Evolutionary conservation across 208 protist genomes (phyloP).

Genomic region (Porcisia deanei): DNA sequence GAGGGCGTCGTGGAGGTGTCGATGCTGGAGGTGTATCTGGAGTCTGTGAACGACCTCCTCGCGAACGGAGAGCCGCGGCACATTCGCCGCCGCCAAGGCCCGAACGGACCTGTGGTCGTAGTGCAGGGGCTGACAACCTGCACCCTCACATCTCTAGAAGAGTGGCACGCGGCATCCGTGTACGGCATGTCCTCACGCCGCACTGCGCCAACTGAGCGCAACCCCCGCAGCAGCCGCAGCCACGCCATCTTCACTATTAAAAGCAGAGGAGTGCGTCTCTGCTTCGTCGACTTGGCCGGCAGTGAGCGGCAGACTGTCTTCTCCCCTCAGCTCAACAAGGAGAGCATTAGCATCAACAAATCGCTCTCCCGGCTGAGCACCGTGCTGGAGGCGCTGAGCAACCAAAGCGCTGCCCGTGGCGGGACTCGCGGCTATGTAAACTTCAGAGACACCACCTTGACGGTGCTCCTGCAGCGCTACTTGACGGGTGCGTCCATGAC

Average conservation of each 20-base stretch:
- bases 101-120: conserved; percentile 47
- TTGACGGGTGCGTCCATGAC: conserved; percentile 78
- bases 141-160: conserved; percentile 50
- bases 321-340: conserved; percentile 81
- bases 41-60: conserved; percentile 81
- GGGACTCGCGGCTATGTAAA: conserved; percentile 71
- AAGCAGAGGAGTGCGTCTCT: conserved; percentile 70
- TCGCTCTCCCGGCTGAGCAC: conserved; percentile 88
- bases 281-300: conserved; percentile 87
- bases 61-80: conserved; percentile 57
- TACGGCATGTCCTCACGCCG: conserved; percentile 81
- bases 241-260: conserved; percentile 94
- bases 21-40: conserved; percentile 88
- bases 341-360: conserved; percentile 92
- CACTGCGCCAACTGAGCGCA: conserved; percentile 88
- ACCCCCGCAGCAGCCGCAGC: conserved; percentile 90
- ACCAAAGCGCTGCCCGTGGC: conserved; percentile 41
- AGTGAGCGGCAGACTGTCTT: conserved; percentile 87
- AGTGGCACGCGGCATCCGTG: conserved; percentile 70
- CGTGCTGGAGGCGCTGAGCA: conserved; percentile 84
- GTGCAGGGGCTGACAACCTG: conserved; percentile 79
- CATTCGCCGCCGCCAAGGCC: conserved; percentile 40
- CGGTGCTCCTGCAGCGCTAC: conserved; percentile 89
- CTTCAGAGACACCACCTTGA: conserved; percentile 87
- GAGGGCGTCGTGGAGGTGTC: conserved; percentile 84